Base-by-base conservation (phyloP, 371 early-diverging fungal genomes). In the Mortierella sp. region DNA sequence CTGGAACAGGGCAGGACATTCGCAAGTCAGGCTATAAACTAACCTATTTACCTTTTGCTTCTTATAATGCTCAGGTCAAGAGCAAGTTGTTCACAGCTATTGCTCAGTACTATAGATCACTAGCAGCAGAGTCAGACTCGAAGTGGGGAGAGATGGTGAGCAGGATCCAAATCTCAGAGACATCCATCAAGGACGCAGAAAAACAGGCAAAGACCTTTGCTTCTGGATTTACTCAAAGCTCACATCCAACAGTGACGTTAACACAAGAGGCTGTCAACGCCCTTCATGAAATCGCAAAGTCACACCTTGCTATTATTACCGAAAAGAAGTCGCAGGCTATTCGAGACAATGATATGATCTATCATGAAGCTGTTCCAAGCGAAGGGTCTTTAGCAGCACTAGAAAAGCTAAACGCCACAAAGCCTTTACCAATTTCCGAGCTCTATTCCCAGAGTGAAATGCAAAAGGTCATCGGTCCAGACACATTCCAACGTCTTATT, bases 341-440 rank as follows among this genome's bases (percentile, higher is more conserved):
- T 19, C 92, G 92, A 47, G 99, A 98, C 85, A 99, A 99, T 71
- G 99, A 99, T 73, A 84, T 98, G 83, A 92, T 99, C 51, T 99
- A 99, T 81, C 95, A 97, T 84, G 97, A 94, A 47, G 69, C 89
- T 0, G 95, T 96, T 0, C 98, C 97, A 7, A 90, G 89, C 69
- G 90, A 87, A 60, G 92, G 92, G 51, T 88, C 93, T 3, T 83
- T 98, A 15, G 85, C 93, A 0, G 89, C 95, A 3, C 87, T 97
- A 7, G 97, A 96, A 42, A 95, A 95, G 65, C 66, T 94, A 29
- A 89, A 89, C 56, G 92, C 91, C 0, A 95, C 93, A 64, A 94
- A 94, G 72, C 75, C 91, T 0, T 87, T 92, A 22, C 91, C 94
- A 3, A 94, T 96, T 72, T 85, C 90, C 15, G 95, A 96, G 22